Base-by-base conservation (phyloP, 257 asterid species). In the Avicennia marina region DNA sequence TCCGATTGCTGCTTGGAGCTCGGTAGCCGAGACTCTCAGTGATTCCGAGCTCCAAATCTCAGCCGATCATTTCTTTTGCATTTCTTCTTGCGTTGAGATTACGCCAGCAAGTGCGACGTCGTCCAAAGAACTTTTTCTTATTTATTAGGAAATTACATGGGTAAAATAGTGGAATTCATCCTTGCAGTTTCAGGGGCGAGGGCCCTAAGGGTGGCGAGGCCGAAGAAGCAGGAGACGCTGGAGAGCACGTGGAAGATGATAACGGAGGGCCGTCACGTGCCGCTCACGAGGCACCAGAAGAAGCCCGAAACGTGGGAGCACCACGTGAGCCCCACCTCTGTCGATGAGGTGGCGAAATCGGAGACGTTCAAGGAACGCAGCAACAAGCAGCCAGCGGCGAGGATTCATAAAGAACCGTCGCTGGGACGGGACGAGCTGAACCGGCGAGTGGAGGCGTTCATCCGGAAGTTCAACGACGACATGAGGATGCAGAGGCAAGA, bases 211-310 rank as follows among this genome's bases (percentile, higher is more conserved):
- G 87, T 73, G 53, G 64, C 76, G 40, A 68, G 67, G 78, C 67
- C 78, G 46, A 68, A 63, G 70, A 73, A 22, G 67, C 86, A 72
- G 7, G 82, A 83, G 40, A 78, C 90, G 15, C 43, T 85, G 68
- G 96, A 88, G 77, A 74, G 65, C 77, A 85, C 90, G 27, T 88
- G 95, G 96, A 88, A 71, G 72, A 81, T 55, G 80, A 85, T 88
- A 77, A 81, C 81, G 4, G 94, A 81, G 55, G 77, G 83, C 2
- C 78, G 81, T 42, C 84, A 76, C 72, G 76, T 70, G 75, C 80
- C 83, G 46, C 77, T 72, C 68, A 69, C 76, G 73, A 70, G 77
- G 58, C 81, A 76, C 66, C 54, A 63, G 58, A 73, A 67, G 72
- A 83, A 73, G 65, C 72, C 84, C 2, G 94, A 81, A 32, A 70